Evolutionary conservation across 495 filamentous ascomycete genomes (phyloP), one percentile per base, ranked within the genome.

Genomic region (Elaphomyces granulatus): DNA sequence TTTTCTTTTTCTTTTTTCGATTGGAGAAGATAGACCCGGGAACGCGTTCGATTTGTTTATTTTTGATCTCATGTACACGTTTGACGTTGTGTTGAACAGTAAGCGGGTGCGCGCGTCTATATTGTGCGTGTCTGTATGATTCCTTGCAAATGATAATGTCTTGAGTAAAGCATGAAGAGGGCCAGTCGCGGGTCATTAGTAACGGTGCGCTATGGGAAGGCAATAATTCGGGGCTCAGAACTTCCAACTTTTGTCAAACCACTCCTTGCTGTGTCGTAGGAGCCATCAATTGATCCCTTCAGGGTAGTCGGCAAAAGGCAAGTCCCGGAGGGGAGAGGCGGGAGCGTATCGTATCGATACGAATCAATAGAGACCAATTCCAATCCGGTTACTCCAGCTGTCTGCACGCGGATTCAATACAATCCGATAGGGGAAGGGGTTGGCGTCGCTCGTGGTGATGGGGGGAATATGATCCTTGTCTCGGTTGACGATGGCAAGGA

Each of bases 381-480:
- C 23, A 48, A 90, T 82, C 17, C 81, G 68, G 46, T 75, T 76
- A 14, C 81, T 80, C 84, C 86, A 93, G 30, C 78, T 71, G 46
- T 85, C 81, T 14, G 68, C 66, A 33, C 81, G 77, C 12, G 82
- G 83, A 45, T 88, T 86, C 23, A 96, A 70, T 16, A 83, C 68
- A 53, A 98, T 93, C 44, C 83, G 76, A 56, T 94, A 96, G 3
- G 90, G 88, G 54, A 98, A 98, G 0, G 92, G 87, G 52, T 96
- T 96, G 34, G 77, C 67, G 20, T 94, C 87, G 49, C 75, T 87
- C 6, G 83, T 88, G 17, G 86, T 95, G 42, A 98, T 96, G 35
- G 90, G 92, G 20, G 90, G 90, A 50, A 98, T 94, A 61, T 98
- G 90, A 52, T 94, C 85, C 56, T 92, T 94, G 49, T 94, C 81